Evolutionary conservation across 2,329 filamentous ascomycete genomes (phyloP).

Genomic region (Fusarium redolens): DNA sequence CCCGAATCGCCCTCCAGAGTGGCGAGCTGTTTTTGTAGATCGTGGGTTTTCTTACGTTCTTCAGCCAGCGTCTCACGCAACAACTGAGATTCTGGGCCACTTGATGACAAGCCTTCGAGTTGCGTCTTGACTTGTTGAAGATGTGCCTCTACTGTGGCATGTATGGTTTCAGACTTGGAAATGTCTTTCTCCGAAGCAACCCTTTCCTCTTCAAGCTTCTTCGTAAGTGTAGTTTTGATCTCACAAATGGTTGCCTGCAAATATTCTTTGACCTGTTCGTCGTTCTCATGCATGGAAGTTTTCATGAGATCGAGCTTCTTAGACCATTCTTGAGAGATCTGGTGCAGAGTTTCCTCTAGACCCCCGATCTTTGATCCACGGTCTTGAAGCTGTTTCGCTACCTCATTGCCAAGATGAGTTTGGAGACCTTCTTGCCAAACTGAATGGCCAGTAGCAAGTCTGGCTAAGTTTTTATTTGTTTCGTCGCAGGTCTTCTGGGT

Average conservation of each 20-base stretch:
- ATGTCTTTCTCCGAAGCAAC: constrained; percentile 29
- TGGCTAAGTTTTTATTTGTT: constrained; percentile 25
- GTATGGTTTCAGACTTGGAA: constrained; percentile 24
- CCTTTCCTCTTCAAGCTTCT: constrained; percentile 39
- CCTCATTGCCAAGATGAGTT: constrained; percentile 13
- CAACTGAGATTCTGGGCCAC: neutral
- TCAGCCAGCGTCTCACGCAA: constrained; percentile 16
- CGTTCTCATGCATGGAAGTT: constrained; percentile 6
- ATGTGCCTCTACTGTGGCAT: constrained; percentile 31
- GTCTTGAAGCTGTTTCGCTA: constrained; percentile 32
- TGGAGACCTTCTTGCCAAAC: constrained; percentile 8
- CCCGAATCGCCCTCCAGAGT: constrained; percentile 38
- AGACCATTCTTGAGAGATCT: constrained; percentile 28
- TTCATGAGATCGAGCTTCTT: constrained; percentile 34
- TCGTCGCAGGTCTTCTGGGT: constrained; percentile 29
- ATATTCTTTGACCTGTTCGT: constrained; percentile 24
- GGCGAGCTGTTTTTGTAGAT: constrained; percentile 36
- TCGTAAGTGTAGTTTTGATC: constrained; percentile 38
- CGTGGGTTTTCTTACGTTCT: constrained; percentile 15
- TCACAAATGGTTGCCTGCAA: constrained; percentile 31
- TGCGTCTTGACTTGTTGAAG: constrained; percentile 37
- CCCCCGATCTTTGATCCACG: constrained; percentile 36
- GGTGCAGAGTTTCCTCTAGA: constrained; percentile 37
- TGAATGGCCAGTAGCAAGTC: constrained; percentile 9
- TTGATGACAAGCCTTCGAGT: constrained; percentile 5